These are phyloP conservation scores for Ceriops tagal DNA, from an alignment of 345 rosid genomes.

Conservation along the genomic window DNA sequence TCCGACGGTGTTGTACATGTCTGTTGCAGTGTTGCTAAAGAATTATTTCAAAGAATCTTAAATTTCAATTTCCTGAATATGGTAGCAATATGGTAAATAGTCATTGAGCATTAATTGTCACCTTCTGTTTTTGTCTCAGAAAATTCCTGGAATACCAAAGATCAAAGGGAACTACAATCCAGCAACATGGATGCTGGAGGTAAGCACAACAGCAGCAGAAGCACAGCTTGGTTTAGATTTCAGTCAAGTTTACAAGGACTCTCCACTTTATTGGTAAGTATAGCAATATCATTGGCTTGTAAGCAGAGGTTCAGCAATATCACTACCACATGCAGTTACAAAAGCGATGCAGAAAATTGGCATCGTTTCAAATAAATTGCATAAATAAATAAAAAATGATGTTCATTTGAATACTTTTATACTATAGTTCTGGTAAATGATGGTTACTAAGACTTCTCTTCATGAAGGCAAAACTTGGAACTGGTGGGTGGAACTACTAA, in stretches of 20 bases:
- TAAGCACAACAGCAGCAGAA: slow-evolving; percentile 32
- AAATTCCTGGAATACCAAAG: slow-evolving; percentile 34
- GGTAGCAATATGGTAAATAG: too few relatives aligned
- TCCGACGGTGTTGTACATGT: neutral
- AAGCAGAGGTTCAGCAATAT: too few relatives aligned
- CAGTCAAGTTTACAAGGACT: slow-evolving; percentile 26
- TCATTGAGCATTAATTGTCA: too few relatives aligned
- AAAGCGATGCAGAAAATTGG: too few relatives aligned
- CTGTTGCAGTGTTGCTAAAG: too few relatives aligned
- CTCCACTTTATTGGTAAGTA: slow-evolving; percentile 29
- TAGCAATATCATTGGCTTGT: neutral
- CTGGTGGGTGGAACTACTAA: slow-evolving; percentile 21
- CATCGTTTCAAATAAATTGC: too few relatives aligned
- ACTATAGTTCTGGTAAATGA: too few relatives aligned
- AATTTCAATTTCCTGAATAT: neutral
- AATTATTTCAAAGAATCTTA: neutral
- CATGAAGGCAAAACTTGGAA: slow-evolving; percentile 24
- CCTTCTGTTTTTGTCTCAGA: slow-evolving; percentile 11
- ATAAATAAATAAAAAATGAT: too few relatives aligned
- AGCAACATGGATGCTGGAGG: slow-evolving; percentile 56
- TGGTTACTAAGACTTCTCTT: neutral
- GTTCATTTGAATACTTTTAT: neutral
- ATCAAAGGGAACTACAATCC: slow-evolving; percentile 45
- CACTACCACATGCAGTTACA: too few relatives aligned
- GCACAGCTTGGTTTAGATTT: slow-evolving; percentile 31